These are phyloP conservation scores for Mallotus repandus DNA, from an alignment of 441 rosid genomes.

Conservation along the genomic window DNA sequence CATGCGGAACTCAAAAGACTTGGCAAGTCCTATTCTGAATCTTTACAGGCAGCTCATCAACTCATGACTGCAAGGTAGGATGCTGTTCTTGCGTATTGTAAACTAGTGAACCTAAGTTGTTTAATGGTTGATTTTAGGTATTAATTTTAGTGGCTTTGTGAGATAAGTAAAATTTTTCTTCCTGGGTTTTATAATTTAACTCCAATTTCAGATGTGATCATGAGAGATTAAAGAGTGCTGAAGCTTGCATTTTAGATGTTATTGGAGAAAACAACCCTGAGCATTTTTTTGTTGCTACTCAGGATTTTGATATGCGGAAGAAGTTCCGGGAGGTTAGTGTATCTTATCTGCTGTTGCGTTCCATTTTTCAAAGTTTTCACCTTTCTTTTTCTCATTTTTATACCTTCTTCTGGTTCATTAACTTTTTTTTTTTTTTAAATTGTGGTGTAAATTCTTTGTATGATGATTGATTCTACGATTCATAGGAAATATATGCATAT, in stretches of 20 bases:
- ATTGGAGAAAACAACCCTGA: slow-evolving; percentile 63
- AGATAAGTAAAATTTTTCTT: not conserved
- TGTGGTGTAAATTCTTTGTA: not conserved
- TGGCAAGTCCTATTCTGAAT: slow-evolving; percentile 50
- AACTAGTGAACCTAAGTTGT: too few relatives aligned
- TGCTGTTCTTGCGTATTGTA: too few relatives aligned
- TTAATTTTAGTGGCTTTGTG: not conserved
- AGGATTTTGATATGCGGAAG: slow-evolving; percentile 64
- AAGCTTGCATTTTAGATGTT: slow-evolving; percentile 59
- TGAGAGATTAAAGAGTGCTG: slow-evolving; percentile 55
- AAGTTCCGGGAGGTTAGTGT: slow-evolving; percentile 63
- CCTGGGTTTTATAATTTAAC: not conserved
- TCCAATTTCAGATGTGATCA: slow-evolving; percentile 68
- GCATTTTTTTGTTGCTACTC: slow-evolving; percentile 84
- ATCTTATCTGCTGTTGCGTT: too few relatives aligned
- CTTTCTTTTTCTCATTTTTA: too few relatives aligned
- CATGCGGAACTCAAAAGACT: slow-evolving; percentile 73
- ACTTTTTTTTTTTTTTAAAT: not conserved
- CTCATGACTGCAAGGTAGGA: slow-evolving; percentile 64
- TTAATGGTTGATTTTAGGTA: not conserved
- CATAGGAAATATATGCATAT: not conserved
- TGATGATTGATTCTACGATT: not conserved
- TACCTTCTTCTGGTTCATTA: not conserved
- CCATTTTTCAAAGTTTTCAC: not conserved
- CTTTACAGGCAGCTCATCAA: slow-evolving; percentile 56